Base-by-base conservation (phyloP, 345 rosid species). In the Psidium guajava region DNA sequence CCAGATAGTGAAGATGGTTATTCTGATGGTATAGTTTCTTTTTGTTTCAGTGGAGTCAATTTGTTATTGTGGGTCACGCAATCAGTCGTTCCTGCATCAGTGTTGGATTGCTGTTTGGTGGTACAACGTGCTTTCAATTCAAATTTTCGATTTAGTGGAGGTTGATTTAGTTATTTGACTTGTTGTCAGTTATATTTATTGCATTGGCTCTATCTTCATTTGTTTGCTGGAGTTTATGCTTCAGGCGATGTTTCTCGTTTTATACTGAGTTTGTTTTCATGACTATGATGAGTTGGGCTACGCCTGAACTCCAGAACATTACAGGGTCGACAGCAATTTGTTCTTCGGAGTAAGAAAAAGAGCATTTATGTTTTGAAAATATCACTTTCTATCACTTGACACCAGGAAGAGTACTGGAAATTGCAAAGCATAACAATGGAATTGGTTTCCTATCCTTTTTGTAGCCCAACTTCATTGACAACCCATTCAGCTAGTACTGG, bases 1-100 rank as follows among this genome's bases (percentile, higher is more conserved):
- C 93, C 92, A 13, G 94, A 93, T 11, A 90, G 90, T 64, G 93
- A 91, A 13, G 94, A 93, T 11, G 94, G 90, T 49, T 93, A 90
- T 83, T 96, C 93, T 83, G 97, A 95, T 85, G 99, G 99, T 95
- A 88, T 54, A 49, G 81, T 84, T 64, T 51, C 50, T 54, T 24
- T 36, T 52, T 36, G 61, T 36, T 32, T 69, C 77, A 18, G 10
- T 69, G 13, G 80, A 36, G 80, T 69, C 40, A 69, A 69, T 69
- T 69, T 36, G 47, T 32, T 32, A 69, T 69, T 18, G 47, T 69
- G 12, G 80, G 47, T 69, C 47, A 36, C 47, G 24, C 10, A 69
- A 69, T 69, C 25, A 42, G 47, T 20, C 80, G 47, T 69, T 69
- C 47, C 80, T 9, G 80, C 11, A 36, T 69, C 47, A 36, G 47